Percentiles rank a stretch among this genome's conserved stretches.
Conservation (phyloP, 176 grass and related monocot genomes). For the Oryza longistaminata region DNA sequence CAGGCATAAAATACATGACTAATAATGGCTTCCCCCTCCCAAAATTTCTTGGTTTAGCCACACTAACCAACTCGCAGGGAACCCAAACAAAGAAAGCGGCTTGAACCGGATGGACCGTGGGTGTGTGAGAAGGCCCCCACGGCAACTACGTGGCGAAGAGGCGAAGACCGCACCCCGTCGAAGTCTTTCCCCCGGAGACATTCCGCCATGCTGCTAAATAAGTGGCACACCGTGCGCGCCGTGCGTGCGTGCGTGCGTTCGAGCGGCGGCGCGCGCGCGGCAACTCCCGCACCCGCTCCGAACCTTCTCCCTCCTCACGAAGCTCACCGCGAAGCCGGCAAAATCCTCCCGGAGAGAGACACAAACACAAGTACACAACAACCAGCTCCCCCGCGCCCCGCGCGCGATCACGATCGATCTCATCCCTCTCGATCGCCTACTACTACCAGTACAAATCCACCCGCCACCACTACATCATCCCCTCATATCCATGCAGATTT, state of each 20-base stretch:
- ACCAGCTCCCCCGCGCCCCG: not conserved
- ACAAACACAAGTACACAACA: not conserved
- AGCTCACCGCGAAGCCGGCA: constrained; percentile 55
- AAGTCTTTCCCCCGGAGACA: constrained; percentile 27
- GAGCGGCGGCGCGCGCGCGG: constrained; percentile 34
- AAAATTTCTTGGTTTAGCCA: not conserved
- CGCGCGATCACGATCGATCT: not conserved
- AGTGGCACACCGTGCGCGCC: constrained; percentile 5
- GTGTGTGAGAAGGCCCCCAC: not conserved
- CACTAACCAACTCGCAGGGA: not conserved
- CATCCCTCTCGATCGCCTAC: not conserved
- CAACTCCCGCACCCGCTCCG: constrained; percentile 45
- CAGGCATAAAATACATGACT: not conserved
- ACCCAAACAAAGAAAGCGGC: not conserved
- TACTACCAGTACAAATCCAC: constrained; percentile 34
- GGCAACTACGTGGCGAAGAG: constrained; percentile 46
- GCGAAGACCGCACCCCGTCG: constrained; percentile 23
- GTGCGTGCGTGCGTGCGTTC: not conserved
- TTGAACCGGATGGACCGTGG: constrained; percentile 12
- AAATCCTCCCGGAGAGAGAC: not conserved
- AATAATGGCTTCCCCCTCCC: too few relatives aligned
- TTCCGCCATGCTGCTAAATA: constrained; percentile 12
- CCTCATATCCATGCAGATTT: constrained; percentile 33
- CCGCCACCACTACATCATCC: not conserved
- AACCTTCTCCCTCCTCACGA: constrained; percentile 53